These are phyloP conservation scores for Colletotrichum tabaci DNA, from an alignment of 2,329 filamentous ascomycete species.

Conservation along the genomic window DNA sequence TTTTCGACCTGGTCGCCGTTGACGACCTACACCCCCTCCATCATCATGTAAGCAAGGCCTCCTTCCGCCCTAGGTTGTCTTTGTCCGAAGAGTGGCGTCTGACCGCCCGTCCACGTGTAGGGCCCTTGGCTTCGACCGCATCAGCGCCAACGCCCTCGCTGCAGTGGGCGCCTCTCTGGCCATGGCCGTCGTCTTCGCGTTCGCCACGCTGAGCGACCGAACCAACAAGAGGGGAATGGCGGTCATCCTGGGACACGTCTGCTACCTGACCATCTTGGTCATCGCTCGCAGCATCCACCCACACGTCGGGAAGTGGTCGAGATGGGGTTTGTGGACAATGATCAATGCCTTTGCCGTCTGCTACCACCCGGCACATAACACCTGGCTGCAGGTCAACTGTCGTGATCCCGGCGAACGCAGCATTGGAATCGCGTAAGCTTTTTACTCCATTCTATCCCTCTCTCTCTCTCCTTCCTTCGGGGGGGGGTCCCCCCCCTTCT, in stretches of 20 bases:
- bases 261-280: slow-evolving; percentile 62
- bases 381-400: slow-evolving; percentile 68
- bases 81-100: neutral
- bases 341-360: slow-evolving; percentile 67
- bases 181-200: slow-evolving; percentile 62
- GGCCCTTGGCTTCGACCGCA: slow-evolving; percentile 61
- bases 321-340: slow-evolving; percentile 66
- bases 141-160: slow-evolving; percentile 63
- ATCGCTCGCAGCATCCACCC: slow-evolving; percentile 58
- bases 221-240: slow-evolving; percentile 59
- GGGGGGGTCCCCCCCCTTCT: no score
- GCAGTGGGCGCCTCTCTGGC: slow-evolving; percentile 60
- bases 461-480: no score
- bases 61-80: neutral
- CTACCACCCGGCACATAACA: slow-evolving; percentile 68
- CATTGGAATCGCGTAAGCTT: slow-evolving; percentile 62
- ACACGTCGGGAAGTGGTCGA: slow-evolving; percentile 62
- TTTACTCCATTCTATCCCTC: no score
- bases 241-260: slow-evolving; percentile 60
- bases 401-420: slow-evolving; percentile 61
- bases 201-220: slow-evolving; percentile 63
- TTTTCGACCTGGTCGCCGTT: slow-evolving; percentile 68
- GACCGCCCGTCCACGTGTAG: slow-evolving; percentile 42
- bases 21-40: slow-evolving; percentile 66
- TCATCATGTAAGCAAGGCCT: slow-evolving; percentile 53